Conservation (phyloP, 148 eudicot genomes). For the Diospyros kaki region DNA sequence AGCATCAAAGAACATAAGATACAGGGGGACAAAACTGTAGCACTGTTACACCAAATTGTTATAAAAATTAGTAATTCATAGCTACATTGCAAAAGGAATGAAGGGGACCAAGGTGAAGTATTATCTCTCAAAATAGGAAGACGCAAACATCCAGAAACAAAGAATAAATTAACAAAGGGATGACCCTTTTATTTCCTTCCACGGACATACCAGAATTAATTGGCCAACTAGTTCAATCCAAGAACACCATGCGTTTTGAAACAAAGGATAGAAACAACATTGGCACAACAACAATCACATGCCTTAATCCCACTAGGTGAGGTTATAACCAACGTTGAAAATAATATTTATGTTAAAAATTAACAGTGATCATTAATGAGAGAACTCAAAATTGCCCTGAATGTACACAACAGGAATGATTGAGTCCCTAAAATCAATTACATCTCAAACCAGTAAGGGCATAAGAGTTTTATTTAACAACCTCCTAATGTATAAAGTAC, state of each 20-base stretch:
- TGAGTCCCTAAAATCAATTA: background rate
- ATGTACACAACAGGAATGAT: background rate
- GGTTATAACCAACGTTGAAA: no score
- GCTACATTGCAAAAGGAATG: background rate
- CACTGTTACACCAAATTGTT: background rate
- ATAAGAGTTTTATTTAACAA: conserved; percentile 2
- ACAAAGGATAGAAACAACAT: background rate
- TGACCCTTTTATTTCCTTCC: background rate
- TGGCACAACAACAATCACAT: no score
- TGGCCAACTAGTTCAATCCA: background rate
- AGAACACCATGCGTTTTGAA: background rate
- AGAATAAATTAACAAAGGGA: background rate
- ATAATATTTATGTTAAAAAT: no score
- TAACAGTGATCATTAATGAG: background rate
- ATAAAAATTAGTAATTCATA: background rate
- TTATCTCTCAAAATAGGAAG: background rate
- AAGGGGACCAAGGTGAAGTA: background rate
- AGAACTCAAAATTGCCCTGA: background rate
- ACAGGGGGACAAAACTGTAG: no score
- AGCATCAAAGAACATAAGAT: background rate
- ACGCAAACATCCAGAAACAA: background rate
- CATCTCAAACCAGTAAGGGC: background rate
- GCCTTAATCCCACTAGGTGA: no score
- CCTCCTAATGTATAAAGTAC: no score
- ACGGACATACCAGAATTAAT: background rate